Base-by-base conservation (phyloP, 2,329 filamentous ascomycete species). In the Ceratocystis ficicola region DNA sequence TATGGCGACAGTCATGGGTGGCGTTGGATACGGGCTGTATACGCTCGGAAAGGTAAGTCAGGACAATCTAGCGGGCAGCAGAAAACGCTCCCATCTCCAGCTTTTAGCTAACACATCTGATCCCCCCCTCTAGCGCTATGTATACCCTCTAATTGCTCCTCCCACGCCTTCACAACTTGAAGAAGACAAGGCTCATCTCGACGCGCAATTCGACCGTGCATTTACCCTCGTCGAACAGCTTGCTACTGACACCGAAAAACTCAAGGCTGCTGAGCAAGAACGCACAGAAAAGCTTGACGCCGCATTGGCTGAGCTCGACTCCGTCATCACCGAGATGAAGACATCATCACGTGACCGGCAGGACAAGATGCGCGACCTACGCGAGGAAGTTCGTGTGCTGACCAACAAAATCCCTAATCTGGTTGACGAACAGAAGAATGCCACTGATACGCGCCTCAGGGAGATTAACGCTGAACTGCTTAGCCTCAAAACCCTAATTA, bases 1-100 rank as follows among this genome's bases (percentile, higher is more conserved):
- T 76, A 96, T 97, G 90, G 94, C 94, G 6, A 99, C 94, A 0
- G 89, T 97, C 12, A 87, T 95, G 69, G 88, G 91, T 66, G 90
- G 92, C 62, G 86, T 96, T 22, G 83, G 90, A 48, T 97, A 96
- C 72, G 93, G 92, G 0, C 76, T 96, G 25, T 99, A 94, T 74
- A 84, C 87, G 69, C 82, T 96, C 17, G 89, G 91, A 68, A 95
- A 95, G 83, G 88, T 90, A 78, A 46, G 74, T 66, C 41, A 7
- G 25, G 25, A 30, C 30, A 30, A 30, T 6, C 30, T n/a, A 46
- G 22, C 28, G 2, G 7, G 8, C 20, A 10, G 36, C 10, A 22
- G 8, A n/a, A 50, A 30, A 63, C 22, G 20, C 20, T 10, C 1
- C 25, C 48, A 52, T 22, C 1, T 10, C 8, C 48, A 17, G 36